These are phyloP conservation scores for Hippophae tibetana DNA, from an alignment of 306 rosid species.

Conservation along the genomic window DNA sequence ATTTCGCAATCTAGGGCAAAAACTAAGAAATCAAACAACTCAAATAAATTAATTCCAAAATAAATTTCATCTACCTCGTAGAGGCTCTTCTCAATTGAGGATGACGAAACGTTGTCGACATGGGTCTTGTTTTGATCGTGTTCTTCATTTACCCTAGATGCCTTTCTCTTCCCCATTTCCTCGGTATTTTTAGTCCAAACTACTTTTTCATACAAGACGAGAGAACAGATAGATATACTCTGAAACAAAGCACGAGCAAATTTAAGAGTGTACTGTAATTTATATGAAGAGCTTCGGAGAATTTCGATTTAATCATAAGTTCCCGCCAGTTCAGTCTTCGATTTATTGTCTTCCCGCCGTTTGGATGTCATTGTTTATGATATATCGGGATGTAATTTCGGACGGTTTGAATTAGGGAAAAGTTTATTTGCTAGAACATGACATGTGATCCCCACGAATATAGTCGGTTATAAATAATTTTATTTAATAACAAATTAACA, in stretches of 20 bases:
- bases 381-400: background rate
- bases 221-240: background rate
- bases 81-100: slow-evolving; percentile 31
- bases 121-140: slow-evolving; percentile 13
- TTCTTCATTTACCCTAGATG: slow-evolving; percentile 48
- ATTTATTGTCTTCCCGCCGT: background rate
- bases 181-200: background rate
- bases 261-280: background rate
- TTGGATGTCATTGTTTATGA: background rate
- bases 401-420: background rate
- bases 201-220: background rate
- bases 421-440: no score
- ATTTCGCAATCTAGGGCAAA: no score
- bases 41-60: no score
- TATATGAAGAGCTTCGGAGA: background rate
- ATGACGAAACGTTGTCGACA: slow-evolving; percentile 13
- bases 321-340: slow-evolving; percentile 19
- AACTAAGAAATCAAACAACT: no score
- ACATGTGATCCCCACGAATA: no score
- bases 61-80: slow-evolving; percentile 38
- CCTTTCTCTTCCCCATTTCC: slow-evolving; percentile 52
- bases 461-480: no score
- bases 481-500: no score
- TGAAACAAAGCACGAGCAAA: background rate
- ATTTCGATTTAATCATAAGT: slow-evolving; percentile 3